Conservation (phyloP, 83 land plant genomes). For the Larix sibirica region DNA sequence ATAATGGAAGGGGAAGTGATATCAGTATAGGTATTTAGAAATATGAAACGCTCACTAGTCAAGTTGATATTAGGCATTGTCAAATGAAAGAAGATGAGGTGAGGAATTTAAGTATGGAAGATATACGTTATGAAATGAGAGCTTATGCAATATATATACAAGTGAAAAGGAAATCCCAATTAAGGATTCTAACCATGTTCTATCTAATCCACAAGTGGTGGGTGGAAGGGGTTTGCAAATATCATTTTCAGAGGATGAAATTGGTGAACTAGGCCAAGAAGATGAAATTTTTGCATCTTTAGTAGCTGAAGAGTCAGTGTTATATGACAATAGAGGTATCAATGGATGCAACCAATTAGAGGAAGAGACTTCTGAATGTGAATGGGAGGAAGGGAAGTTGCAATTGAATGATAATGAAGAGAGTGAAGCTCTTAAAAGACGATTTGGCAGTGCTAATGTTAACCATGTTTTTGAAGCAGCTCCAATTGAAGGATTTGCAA, state of each 20-base stretch:
- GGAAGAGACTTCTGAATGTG: conserved; percentile 27
- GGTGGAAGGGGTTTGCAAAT: conserved; percentile 15
- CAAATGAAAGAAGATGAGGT: not conserved
- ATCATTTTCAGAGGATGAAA: conserved; percentile 18
- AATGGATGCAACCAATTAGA: not conserved
- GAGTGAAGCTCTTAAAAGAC: not conserved
- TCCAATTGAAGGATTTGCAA: conserved; percentile 1
- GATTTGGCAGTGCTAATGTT: not conserved
- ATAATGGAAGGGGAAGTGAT: not conserved
- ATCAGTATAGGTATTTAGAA: not conserved
- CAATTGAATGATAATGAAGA: conserved; percentile 7
- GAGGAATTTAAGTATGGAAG: not conserved
- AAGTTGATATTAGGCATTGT: not conserved
- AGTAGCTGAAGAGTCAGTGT: conserved; percentile 37
- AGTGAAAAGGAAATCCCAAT: not conserved
- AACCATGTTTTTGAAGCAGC: not conserved
- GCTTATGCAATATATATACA: not conserved
- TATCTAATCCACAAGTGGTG: not conserved
- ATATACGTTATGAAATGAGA: not conserved
- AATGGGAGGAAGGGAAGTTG: conserved; percentile 51
- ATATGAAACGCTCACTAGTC: not conserved
- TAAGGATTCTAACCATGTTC: not conserved
- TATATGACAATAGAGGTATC: not conserved
- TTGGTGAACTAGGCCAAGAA: conserved; percentile 21
- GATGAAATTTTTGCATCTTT: conserved; percentile 61